Evolutionary conservation across 352 stramenopile species (phyloP).

Genomic region (Globisporangium irregulare): DNA sequence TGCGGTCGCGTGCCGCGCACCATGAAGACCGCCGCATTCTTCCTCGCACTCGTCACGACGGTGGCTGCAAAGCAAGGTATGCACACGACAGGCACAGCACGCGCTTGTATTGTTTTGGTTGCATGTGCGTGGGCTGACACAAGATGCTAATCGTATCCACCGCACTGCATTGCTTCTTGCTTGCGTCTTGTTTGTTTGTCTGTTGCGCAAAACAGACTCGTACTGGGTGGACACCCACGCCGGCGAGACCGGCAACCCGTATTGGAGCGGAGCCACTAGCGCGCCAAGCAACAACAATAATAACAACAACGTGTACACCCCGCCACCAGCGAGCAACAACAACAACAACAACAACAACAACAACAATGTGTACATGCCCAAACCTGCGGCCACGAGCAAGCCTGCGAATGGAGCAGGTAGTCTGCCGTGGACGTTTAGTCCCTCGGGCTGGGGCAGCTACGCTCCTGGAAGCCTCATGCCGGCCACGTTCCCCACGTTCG

Average conservation of each 20-base stretch:
- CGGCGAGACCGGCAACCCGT: constrained; percentile 13
- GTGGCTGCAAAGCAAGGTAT: constrained; percentile 9
- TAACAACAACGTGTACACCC: constrained; percentile 1
- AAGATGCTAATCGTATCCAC: not conserved
- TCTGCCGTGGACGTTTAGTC: constrained; percentile 14
- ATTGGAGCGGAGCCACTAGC: constrained; percentile 6
- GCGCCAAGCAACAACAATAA: not conserved
- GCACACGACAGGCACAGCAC: not conserved
- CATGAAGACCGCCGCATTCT: constrained; percentile 11
- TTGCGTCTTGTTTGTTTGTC: not conserved
- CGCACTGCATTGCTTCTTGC: not conserved
- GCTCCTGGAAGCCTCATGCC: constrained; percentile 9
- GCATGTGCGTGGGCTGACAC: not conserved
- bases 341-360: constrained; percentile 10
- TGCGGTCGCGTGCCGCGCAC: not conserved
- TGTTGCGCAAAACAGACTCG: not conserved
- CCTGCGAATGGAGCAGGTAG: not conserved
- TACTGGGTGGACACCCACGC: constrained; percentile 17
- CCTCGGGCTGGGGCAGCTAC: constrained; percentile 11
- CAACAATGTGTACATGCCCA: constrained; percentile 1
- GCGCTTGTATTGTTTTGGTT: not conserved
- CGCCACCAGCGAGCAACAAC: not conserved
- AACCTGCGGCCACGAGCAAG: not conserved
- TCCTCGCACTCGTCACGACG: constrained; percentile 1
- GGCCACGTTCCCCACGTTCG: not conserved